Base-by-base conservation (phyloP, 441 rosid genomes). In the Omphalea diandra region DNA sequence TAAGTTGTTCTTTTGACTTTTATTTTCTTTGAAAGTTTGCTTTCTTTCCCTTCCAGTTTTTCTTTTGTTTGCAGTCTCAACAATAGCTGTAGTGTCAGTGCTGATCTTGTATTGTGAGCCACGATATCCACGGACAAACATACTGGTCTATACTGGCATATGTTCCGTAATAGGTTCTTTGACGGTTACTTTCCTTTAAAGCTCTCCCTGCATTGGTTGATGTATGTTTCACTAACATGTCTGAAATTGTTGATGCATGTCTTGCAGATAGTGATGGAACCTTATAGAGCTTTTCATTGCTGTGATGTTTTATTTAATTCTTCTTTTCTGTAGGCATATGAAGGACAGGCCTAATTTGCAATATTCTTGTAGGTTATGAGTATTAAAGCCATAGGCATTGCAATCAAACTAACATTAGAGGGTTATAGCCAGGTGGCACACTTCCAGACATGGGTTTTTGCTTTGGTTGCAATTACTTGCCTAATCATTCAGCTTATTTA, bases 351-450 rank as follows among this genome's bases (percentile, higher is more conserved):
- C n/a, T n/a, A n/a, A 36, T 36, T 35, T 55, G 5, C 33, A 27
- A 36, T 22, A 6, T 29, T 70, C 58, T 77, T 53, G 73, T 86
- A 94, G 97, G 98, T 94, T 57, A 94, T 94, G 98, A 89, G 98
- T 72, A 77, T 94, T 58, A 94, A 94, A 82, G 98, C 98, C 36
- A 83, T 91, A 54, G 98, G 97, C 44, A 93, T 93, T 79, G 98
- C 97, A 3, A 88, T 93, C 73, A 81, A 93, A 69, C 77, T 93
- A 72, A 89, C 97, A 49, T n/a, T 89, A 70, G 93, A 86, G 63
- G 98, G 98, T 63, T 76, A 75, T 57, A 88, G 85, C 79, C 98
- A 94, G 82, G 88, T 86, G 22, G 77, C 68, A 63, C 83, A 84
- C 75, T 83, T 83, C 59, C 90, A 88, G 78, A 87, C 98, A 4